Percentiles rank a stretch among this genome's conserved stretches.
phyloP scores from a whole-genome alignment of 345 rosid species.

The Jatropha curcas region DNA sequence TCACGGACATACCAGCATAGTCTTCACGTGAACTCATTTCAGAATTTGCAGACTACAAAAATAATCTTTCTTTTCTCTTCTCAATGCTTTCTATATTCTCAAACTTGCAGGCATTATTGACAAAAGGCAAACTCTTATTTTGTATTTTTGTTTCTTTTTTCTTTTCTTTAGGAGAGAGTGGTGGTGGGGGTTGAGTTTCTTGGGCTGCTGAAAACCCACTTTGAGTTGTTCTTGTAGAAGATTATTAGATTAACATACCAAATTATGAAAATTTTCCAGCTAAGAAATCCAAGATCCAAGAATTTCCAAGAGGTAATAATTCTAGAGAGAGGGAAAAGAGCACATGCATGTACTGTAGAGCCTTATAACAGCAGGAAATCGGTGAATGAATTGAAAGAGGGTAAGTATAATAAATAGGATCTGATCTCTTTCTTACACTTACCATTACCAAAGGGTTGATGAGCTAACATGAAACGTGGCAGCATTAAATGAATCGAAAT shows the following conservation, averaged over 20 bases:
- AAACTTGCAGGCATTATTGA: slow-evolving; percentile 20
- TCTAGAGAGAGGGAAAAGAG: slow-evolving; percentile 15
- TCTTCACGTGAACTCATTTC: slow-evolving; percentile 58
- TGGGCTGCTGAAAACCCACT: slow-evolving; percentile 19
- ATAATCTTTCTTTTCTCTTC: slow-evolving; percentile 22
- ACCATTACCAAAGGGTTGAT: neutral
- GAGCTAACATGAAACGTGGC: slow-evolving; percentile 16
- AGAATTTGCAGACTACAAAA: slow-evolving; percentile 22
- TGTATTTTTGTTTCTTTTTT: neutral
- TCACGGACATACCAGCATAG: slow-evolving; percentile 38
- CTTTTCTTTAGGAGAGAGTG: neutral
- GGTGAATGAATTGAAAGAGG: slow-evolving; percentile 32
- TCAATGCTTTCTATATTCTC: slow-evolving; percentile 28
- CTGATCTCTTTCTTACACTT: neutral
- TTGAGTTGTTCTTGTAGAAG: neutral
- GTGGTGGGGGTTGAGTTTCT: neutral
- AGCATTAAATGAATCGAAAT: neutral
- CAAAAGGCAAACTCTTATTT: neutral
- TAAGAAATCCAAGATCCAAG: slow-evolving; percentile 4
- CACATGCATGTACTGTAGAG: neutral
- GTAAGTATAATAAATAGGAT: slow-evolving; percentile 3
- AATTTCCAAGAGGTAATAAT: slow-evolving; percentile 2
- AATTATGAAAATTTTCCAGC: neutral
- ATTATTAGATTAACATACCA: neutral
- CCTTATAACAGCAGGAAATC: slow-evolving; percentile 15